phyloP scores from a whole-genome alignment of 176 grass and related monocot genomes.

The Guadua angustifolia region DNA sequence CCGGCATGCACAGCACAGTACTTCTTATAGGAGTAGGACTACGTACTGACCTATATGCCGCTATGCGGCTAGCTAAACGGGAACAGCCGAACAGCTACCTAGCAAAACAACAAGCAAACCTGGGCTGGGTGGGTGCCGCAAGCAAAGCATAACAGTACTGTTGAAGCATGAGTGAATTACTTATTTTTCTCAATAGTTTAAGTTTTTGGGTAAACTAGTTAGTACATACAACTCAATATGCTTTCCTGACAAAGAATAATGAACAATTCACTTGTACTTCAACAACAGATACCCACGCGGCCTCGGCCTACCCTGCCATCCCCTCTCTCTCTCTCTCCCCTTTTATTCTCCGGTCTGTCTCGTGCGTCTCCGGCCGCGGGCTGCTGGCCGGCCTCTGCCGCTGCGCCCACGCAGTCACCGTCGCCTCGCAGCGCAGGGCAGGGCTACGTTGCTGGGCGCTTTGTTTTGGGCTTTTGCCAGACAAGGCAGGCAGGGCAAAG shows the following conservation, averaged over 20 bases:
- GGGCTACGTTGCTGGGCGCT: neutral
- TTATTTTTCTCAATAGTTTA: no score
- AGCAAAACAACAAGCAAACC: neutral
- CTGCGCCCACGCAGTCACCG: neutral
- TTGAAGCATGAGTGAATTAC: no score
- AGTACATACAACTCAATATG: no score
- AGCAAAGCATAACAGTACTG: constrained; percentile 28
- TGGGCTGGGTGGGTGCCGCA: neutral
- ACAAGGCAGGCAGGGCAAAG: neutral
- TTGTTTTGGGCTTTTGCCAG: constrained; percentile 38
- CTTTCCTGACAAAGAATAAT: no score
- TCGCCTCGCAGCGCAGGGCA: neutral
- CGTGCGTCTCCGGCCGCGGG: constrained; percentile 2
- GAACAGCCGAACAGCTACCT: neutral
- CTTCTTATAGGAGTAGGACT: constrained; percentile 20
- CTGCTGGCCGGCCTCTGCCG: no score
- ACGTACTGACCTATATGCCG: neutral
- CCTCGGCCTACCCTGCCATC: neutral
- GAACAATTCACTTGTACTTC: no score
- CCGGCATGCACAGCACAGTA: constrained; percentile 10
- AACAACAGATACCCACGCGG: constrained; percentile 60
- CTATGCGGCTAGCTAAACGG: neutral
- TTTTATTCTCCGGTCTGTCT: constrained; percentile 9
- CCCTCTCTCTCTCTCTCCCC: neutral
- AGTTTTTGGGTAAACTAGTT: no score